Evolutionary conservation across 805 yeast species (phyloP), one percentile per base, ranked within the genome.

Genomic region (Metschnikowia peoriensis): DNA sequence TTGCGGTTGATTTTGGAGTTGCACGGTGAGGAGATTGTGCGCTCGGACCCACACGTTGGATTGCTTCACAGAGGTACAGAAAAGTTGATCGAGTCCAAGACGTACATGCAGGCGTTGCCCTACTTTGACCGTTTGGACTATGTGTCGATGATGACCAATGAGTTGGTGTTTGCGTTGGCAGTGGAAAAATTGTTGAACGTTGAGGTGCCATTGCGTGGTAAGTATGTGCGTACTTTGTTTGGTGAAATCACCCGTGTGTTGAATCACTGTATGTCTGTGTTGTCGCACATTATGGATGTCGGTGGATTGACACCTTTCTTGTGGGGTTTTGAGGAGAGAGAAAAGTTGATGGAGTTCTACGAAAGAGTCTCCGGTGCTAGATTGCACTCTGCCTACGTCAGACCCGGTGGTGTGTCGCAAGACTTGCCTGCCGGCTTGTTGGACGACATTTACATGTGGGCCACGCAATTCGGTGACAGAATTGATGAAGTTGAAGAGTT

Each of bases 271-370:
- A 89, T 89, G 96, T 86, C 93, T 28, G 85, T 89, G 45, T 75
- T 87, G 56, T 83, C 96, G 46, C 96, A 89, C 71, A 91, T 93
- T 60, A 89, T 89, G 96, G 96, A 89, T 76, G 96, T 89, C 52
- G 96, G 96, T 75, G 96, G 96, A 22, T 79, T 89, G 70, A 89
- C 96, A 32, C 96, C 96, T 44, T 89, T 89, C 79, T 76, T 89
- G 71, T 89, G 96, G 96, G 96, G 96, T 55, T 87, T 89, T 70
- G 96, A 89, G 76, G 96, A 89, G 73, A 84, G 96, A 72, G 96
- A 89, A 72, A 89, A 89, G 75, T 79, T 89, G 65, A 89, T 89
- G 96, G 96, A 89, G 72, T 89, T 88, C 67, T 89, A 89, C 69
- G 96, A 89, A 75, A 82, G 96, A 66, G 96, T 89, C 32, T 83